Conservation (phyloP, 768 basidiomycete genomes). For the Kwoniella shandongensis region DNA sequence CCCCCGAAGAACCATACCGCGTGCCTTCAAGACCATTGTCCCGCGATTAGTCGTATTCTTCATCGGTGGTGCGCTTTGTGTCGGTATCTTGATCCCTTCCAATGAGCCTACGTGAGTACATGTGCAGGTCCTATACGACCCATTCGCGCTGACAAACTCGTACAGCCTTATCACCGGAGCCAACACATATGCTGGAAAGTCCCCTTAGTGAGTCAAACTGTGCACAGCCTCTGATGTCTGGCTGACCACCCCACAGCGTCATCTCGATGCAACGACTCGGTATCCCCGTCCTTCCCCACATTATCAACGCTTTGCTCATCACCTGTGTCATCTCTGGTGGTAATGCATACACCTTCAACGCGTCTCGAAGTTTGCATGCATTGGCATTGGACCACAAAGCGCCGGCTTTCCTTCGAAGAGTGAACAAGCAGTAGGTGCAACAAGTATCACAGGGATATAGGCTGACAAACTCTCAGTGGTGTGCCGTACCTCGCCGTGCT, state of each 20-base stretch:
- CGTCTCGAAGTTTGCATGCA: slow-evolving; percentile 25
- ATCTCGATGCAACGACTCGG: slow-evolving; percentile 23
- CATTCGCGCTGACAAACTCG: slow-evolving; percentile 1
- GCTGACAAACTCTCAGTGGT: slow-evolving; percentile 7
- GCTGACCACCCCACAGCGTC: slow-evolving; percentile 7
- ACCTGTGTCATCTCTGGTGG: slow-evolving; percentile 13
- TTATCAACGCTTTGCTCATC: slow-evolving; percentile 25
- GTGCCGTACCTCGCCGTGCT: slow-evolving; percentile 30
- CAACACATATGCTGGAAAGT: slow-evolving; percentile 23
- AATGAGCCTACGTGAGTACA: slow-evolving; percentile 23
- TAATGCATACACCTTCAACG: slow-evolving; percentile 28
- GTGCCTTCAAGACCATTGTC: slow-evolving; percentile 15
- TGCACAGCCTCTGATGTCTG: no score
- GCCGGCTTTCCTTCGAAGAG: slow-evolving; percentile 15
- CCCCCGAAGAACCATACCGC: slow-evolving; percentile 17
- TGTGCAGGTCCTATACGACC: background rate
- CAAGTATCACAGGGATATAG: background rate
- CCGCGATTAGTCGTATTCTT: slow-evolving; percentile 24
- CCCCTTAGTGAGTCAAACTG: slow-evolving; percentile 12
- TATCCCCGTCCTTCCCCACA: slow-evolving; percentile 27
- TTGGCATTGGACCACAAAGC: slow-evolving; percentile 25
- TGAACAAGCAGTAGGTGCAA: slow-evolving; percentile 16
- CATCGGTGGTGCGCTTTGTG: slow-evolving; percentile 22
- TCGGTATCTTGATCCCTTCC: slow-evolving; percentile 26
- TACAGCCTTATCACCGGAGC: slow-evolving; percentile 6